These are phyloP conservation scores for Carex arenaria DNA, from an alignment of 202 grass and related monocot species.

Conservation along the genomic window DNA sequence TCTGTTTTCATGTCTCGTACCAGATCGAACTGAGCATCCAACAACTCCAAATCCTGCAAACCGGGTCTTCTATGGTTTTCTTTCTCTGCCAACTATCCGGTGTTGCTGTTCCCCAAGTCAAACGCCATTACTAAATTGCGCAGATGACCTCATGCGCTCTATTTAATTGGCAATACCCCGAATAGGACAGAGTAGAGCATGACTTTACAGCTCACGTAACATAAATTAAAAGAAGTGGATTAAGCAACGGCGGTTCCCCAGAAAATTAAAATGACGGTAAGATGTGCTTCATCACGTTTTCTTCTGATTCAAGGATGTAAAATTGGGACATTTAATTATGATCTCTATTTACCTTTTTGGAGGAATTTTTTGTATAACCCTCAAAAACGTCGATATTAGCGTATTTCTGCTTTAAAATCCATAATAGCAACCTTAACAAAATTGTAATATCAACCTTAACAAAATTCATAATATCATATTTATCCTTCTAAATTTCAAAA, in stretches of 20 bases:
- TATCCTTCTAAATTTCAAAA: no score
- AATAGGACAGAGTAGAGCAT: not conserved
- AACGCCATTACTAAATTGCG: not conserved
- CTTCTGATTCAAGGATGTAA: not conserved
- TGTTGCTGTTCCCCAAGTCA: constrained; percentile 12
- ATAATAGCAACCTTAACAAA: no score
- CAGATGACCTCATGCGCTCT: constrained; percentile 21
- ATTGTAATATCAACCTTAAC: no score
- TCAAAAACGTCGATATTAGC: no score
- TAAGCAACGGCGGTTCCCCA: not conserved
- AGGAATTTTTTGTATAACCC: no score
- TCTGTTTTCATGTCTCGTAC: constrained; percentile 2
- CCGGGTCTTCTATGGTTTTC: not conserved
- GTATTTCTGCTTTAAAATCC: no score
- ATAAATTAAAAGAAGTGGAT: constrained; percentile 7
- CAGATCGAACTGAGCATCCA: not conserved
- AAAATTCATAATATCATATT: no score
- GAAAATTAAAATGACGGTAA: not conserved
- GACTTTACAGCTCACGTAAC: constrained; percentile 4
- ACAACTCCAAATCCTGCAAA: not conserved
- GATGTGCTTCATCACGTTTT: not conserved
- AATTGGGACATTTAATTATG: not conserved
- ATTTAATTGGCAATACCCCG: not conserved
- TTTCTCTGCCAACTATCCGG: not conserved
- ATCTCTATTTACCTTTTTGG: not conserved